phyloP scores from a whole-genome alignment of 192 early-diverging fungal species.

The Coemansia sp. region DNA sequence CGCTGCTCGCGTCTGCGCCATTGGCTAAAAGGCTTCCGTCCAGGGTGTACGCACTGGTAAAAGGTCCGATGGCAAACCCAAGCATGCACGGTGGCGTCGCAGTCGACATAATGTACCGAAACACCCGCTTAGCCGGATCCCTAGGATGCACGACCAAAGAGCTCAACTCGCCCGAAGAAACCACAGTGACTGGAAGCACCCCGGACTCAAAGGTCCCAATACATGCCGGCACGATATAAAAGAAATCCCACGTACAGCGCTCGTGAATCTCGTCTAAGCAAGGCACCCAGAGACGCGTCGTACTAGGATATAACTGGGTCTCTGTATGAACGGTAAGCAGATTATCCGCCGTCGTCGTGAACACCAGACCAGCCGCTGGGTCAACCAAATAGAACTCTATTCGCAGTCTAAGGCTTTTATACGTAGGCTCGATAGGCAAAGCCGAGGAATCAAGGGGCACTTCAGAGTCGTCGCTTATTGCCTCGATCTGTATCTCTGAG shows the following conservation, averaged over 20 bases:
- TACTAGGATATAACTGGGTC: conserved; percentile 63
- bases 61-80: conserved; percentile 70
- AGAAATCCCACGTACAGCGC: conserved; percentile 77
- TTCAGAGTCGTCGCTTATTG: background rate
- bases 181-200: conserved; percentile 44
- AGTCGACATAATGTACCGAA: conserved; percentile 65
- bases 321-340: conserved; percentile 58
- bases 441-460: background rate
- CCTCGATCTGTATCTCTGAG: conserved; percentile 3
- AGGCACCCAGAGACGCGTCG: conserved; percentile 73
- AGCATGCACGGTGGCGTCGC: conserved; percentile 69
- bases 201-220: conserved; percentile 4
- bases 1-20: background rate
- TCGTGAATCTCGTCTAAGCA: conserved; percentile 68
- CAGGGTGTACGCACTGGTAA: conserved; percentile 47
- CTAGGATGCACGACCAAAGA: conserved; percentile 62
- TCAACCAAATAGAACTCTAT: conserved; percentile 48
- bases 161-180: conserved; percentile 65
- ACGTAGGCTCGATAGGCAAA: background rate
- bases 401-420: conserved; percentile 20
- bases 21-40: conserved; percentile 27
- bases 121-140: conserved; percentile 59
- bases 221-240: conserved; percentile 64
- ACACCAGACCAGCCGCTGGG: conserved; percentile 33
- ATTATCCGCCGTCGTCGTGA: conserved; percentile 7